These are phyloP conservation scores for Sugiyamaella pinicola DNA, from an alignment of 1,139 yeast genomes.

Conservation along the genomic window DNA sequence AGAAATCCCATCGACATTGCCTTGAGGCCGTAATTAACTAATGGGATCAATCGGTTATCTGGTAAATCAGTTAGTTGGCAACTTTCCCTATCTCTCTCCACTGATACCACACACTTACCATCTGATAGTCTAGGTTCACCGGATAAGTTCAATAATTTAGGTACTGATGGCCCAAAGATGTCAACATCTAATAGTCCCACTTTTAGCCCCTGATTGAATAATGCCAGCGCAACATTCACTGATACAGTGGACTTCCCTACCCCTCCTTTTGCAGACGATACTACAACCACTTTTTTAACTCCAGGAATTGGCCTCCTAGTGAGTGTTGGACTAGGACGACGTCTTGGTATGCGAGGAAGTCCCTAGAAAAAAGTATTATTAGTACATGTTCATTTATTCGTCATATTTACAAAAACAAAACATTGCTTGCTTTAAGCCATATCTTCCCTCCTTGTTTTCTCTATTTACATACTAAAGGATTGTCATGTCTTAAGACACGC, in stretches of 20 bases:
- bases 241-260: conserved; percentile 61
- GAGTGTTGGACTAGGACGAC: conserved; percentile 37
- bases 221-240: conserved; percentile 67
- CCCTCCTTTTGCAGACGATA: conserved; percentile 82
- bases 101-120: conserved; percentile 19
- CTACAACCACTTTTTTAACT: conserved; percentile 63
- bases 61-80: background rate
- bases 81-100: background rate
- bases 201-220: conserved; percentile 55
- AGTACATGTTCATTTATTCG: conserved; percentile 15
- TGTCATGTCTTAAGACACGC: conserved; percentile 45
- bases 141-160: conserved; percentile 61
- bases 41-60: conserved; percentile 63
- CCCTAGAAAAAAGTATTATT: conserved; percentile 45
- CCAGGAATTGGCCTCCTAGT: conserved; percentile 64
- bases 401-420: conserved; percentile 17
- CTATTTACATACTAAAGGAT: conserved; percentile 53
- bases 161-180: conserved; percentile 82
- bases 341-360: conserved; percentile 49
- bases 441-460: background rate
- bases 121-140: conserved; percentile 56
- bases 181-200: conserved; percentile 81
- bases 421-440: no score
- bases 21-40: conserved; percentile 74
- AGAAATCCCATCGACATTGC: conserved; percentile 92